Percentiles rank a stretch among this genome's conserved stretches.
Conservation (phyloP, 116 monocot species). For the Trichopus zeylanicus region DNA sequence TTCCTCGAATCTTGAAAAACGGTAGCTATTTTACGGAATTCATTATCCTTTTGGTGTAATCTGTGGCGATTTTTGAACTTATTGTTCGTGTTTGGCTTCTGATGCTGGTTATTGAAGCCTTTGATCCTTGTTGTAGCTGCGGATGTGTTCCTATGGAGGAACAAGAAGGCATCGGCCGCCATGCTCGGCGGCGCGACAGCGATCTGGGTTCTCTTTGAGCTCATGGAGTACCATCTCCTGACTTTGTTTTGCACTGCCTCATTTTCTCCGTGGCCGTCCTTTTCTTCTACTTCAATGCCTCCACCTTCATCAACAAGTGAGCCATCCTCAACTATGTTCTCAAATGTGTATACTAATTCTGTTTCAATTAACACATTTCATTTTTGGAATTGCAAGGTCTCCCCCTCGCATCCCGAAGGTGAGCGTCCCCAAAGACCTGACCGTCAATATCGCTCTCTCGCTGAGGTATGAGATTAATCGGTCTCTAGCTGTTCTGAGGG, state of each 20-base stretch:
- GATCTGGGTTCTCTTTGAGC: constrained; percentile 68
- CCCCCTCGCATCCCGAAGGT: constrained; percentile 56
- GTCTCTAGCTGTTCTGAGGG: constrained; percentile 28
- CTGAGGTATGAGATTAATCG: constrained; percentile 52
- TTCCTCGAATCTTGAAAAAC: background rate
- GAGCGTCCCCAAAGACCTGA: constrained; percentile 46
- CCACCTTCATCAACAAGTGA: constrained; percentile 68
- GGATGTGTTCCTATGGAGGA: constrained; percentile 77
- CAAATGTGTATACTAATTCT: background rate
- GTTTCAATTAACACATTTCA: background rate
- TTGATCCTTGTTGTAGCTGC: constrained; percentile 81
- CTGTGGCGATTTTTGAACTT: too few relatives aligned
- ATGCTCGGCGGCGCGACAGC: constrained; percentile 54
- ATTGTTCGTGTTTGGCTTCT: background rate
- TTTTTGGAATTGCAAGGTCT: constrained; percentile 22
- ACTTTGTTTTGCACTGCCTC: constrained; percentile 57
- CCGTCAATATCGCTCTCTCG: constrained; percentile 41
- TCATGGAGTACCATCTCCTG: constrained; percentile 64
- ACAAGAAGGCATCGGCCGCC: constrained; percentile 63
- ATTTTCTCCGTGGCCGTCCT: constrained; percentile 41
- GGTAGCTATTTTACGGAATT: background rate
- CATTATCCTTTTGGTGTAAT: too few relatives aligned
- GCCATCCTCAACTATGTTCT: background rate
- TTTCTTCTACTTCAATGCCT: constrained; percentile 65
- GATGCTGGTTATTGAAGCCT: too few relatives aligned